Evolutionary conservation across 345 rosid species (phyloP), one percentile per base, ranked within the genome.

Genomic region (Rhodomyrtus tomentosa): DNA sequence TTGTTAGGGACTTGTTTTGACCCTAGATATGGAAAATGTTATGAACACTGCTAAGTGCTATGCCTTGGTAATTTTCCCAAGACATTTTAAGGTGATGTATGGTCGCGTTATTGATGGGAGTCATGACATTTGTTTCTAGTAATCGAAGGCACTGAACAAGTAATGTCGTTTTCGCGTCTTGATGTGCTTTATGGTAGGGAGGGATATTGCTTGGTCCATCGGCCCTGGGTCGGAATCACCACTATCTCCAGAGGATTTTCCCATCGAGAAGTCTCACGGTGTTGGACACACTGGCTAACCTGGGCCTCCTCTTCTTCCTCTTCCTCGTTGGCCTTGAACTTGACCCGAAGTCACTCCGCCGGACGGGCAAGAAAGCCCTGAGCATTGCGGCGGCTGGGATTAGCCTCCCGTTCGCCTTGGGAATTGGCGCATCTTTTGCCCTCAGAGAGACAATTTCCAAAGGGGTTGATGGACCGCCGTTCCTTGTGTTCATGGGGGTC

Each of bases 401-500:
- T 55, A 86, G 85, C 86, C 84, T 94, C 24, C 96, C 96, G 1
- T 95, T 94, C 85, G 76, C 82, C 2, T 42, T 95, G 54, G 98
- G 98, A 53, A 86, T 94, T 4, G 98, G 96, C 52, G 87, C 94
- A 22, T 92, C 98, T 22, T 90, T 85, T 53, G 90, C 88, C 54
- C 93, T 94, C 83, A 88, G 88, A 8, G 86, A 83, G 38, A 87
- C 92, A 4, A 87, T 92, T 50, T 86, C 92, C 25, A 82, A 88
- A 68, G 92, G 90, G 7, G 92, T 88, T 10, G 55, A 79, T 42
- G 54, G 82, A 72, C 86, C 92, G 81, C 90, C 98, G 25, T 92
- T 94, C 83, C 92, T 94, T 82, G 92, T 94, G 5, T 95, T 93
- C 93, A 95, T 95, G 96, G 98, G 98, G 24, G 98, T 95, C 22